phyloP scores from a whole-genome alignment of 1,284 basidiomycete species.

The Papiliotrema nemorosa region DNA sequence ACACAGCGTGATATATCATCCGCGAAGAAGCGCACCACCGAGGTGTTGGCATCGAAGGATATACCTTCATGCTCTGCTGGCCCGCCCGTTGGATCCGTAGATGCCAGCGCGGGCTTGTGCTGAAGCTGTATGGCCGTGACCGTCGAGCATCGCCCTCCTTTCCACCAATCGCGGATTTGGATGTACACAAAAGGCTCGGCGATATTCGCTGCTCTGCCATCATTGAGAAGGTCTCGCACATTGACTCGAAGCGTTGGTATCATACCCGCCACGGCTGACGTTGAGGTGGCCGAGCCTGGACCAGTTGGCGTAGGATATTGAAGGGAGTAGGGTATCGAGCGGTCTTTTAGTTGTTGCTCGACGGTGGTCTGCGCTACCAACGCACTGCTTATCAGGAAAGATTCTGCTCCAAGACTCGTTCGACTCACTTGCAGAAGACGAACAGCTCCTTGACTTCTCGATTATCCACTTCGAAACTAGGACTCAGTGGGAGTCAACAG shows the following conservation, averaged over 20 bases:
- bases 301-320: constrained; percentile 57
- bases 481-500: too few relatives aligned
- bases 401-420: not conserved
- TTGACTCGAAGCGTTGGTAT: constrained; percentile 75
- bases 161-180: constrained; percentile 87
- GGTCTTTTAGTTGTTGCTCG: constrained; percentile 78
- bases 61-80: constrained; percentile 51
- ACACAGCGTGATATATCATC: constrained; percentile 82
- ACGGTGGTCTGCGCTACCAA: constrained; percentile 85
- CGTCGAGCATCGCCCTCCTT: constrained; percentile 65
- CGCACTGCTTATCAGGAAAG: constrained; percentile 56
- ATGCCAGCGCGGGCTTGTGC: constrained; percentile 60
- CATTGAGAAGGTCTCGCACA: constrained; percentile 71
- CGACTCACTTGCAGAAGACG: constrained; percentile 38
- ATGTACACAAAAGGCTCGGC: constrained; percentile 86
- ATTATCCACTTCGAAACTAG: constrained; percentile 33
- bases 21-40: constrained; percentile 78
- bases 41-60: constrained; percentile 78
- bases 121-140: constrained; percentile 82
- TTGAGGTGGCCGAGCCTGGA: constrained; percentile 19
- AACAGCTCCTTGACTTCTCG: constrained; percentile 40
- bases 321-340: constrained; percentile 71
- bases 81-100: constrained; percentile 39
- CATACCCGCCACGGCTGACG: constrained; percentile 54
- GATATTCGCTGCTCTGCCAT: constrained; percentile 76